phyloP scores from a whole-genome alignment of 2,329 filamentous ascomycete genomes.

The Didymella keratinophila region DNA sequence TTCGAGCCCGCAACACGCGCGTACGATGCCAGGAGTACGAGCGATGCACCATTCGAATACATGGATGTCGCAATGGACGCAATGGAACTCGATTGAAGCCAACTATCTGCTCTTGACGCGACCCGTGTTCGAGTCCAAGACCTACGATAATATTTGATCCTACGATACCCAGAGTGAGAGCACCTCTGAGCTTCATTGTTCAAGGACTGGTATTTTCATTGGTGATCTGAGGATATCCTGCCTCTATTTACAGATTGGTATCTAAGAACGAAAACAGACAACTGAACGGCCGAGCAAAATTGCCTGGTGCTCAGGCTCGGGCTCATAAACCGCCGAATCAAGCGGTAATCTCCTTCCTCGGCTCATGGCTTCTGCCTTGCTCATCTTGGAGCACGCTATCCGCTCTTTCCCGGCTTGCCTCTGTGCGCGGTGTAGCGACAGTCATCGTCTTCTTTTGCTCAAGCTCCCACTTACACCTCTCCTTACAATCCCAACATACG shows the following conservation, averaged over 20 bases:
- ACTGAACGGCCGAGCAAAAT: neutral
- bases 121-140: neutral
- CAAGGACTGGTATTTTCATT: too few species aligned
- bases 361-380: constrained; percentile 4
- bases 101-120: neutral
- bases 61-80: constrained; percentile 50
- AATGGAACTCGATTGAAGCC: constrained; percentile 44
- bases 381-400: constrained; percentile 45
- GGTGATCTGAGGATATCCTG: neutral
- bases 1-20: constrained; percentile 28
- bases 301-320: neutral
- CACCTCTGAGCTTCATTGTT: neutral
- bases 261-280: constrained; percentile 11
- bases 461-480: constrained; percentile 45
- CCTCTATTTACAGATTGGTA: constrained; percentile 17
- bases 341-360: neutral
- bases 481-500: constrained; percentile 47
- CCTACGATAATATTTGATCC: too few species aligned
- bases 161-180: neutral
- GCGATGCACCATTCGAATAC: constrained; percentile 42
- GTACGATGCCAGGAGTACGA: constrained; percentile 24
- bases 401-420: constrained; percentile 37
- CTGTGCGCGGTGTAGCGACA: constrained; percentile 17
- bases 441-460: constrained; percentile 27
- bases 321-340: constrained; percentile 19